Evolutionary conservation across 2,329 filamentous ascomycete genomes (phyloP), one percentile per base, ranked within the genome.

Genomic region (Fonsecaea multimorphosa): DNA sequence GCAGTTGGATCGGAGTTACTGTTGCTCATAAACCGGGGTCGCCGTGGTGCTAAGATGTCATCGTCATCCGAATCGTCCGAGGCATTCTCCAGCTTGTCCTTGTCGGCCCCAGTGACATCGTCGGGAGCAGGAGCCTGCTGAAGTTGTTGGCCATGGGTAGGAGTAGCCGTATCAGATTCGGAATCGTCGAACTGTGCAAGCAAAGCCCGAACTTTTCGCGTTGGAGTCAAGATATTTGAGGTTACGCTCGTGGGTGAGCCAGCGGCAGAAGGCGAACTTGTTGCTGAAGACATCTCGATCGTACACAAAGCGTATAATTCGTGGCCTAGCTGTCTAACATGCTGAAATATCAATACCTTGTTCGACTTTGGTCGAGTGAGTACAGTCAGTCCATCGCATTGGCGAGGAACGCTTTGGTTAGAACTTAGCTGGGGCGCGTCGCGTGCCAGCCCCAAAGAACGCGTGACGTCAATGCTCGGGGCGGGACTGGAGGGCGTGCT

Each of bases 151-250:
- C 6, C 14, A 16, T 5, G 34, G 69, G 32, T 16, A 12, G 53
- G 55, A 66, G 70, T 32, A 53, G 63, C 44, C 3, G 40, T 31
- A 29, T 84, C 81, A 0, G 78, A 77, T 3, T 83, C 80, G 0
- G 77, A 81, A 53, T 82, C 81, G 62, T 77, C 78, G 51, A 84
- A 83, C 57, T 78, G 76, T 32, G 82, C 81, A 55, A 85, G 76
- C 72, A 84, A 77, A 7, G 81, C 82, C 67, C 79, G 80, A 56
- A 84, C 79, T 71, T 84, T 85, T 62, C 76, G 77, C 57, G 79
- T 76, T 3, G 81, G 71, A 7, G 71, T 71, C 27, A 70, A 53
- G 14, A 69, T 60, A 36, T 66, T 57, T 8, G 66, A 67, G n/a
- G 59, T n/a, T 5, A n/a, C 31, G 27, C 61, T 64, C 24, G 27